A percentile compares a stretch with the other conserved stretches of the same genome.
These are phyloP conservation scores for Pythium coloratum DNA, from an alignment of 352 stramenopile genomes.

Conservation along the genomic window DNA sequence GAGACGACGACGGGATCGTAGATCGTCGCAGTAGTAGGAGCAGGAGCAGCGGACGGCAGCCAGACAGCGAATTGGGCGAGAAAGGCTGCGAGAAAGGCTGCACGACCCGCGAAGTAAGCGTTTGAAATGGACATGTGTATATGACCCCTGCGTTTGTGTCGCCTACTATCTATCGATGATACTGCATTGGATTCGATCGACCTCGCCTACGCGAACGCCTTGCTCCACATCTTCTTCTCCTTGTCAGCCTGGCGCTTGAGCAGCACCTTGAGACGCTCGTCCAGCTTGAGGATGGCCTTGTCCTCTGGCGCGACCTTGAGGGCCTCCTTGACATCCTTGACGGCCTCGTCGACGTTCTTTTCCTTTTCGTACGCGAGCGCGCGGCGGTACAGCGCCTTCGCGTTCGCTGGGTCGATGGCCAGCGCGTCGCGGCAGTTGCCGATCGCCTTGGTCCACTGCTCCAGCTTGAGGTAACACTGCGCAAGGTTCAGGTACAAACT, in stretches of 20 bases:
- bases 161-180: not conserved
- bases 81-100: not conserved
- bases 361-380: constrained; percentile 86
- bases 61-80: too few relatives aligned
- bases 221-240: constrained; percentile 91
- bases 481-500: constrained; percentile 92
- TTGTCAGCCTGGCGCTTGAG: constrained; percentile 81
- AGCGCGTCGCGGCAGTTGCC: constrained; percentile 88
- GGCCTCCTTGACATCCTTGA: constrained; percentile 58
- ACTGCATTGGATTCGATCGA: not conserved
- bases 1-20: not conserved
- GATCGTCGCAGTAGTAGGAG: not conserved
- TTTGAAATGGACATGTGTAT: constrained; percentile 2
- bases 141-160: not conserved
- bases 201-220: constrained; percentile 64
- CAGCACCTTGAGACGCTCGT: constrained; percentile 68
- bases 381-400: constrained; percentile 88
- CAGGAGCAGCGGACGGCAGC: not conserved
- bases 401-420: constrained; percentile 63
- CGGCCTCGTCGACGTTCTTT: constrained; percentile 80
- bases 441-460: constrained; percentile 83
- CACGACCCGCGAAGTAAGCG: not conserved
- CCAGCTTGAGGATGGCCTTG: constrained; percentile 71
- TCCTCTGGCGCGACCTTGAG: constrained; percentile 65
- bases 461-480: constrained; percentile 94